Conservation (phyloP, 2,329 filamentous ascomycete species). For the Pyrenophora tritici-repentis region DNA sequence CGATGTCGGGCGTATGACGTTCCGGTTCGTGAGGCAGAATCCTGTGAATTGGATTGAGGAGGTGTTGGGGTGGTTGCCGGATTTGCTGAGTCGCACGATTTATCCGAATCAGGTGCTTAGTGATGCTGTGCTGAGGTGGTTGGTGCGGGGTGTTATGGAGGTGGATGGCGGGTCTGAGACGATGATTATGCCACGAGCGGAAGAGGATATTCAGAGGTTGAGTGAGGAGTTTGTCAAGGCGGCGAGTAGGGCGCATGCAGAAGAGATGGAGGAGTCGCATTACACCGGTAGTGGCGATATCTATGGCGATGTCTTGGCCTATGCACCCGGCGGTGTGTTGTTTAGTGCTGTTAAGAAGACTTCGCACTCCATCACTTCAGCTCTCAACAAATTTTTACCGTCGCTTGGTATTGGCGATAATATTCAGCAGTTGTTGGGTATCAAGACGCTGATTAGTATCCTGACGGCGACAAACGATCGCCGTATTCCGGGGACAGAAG, state of each 20-base stretch:
- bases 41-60: slow-evolving; percentile 37
- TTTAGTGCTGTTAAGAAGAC: slow-evolving; percentile 21
- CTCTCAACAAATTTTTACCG: slow-evolving; percentile 23
- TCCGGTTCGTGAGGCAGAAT: slow-evolving; percentile 40
- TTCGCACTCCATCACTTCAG: slow-evolving; percentile 8
- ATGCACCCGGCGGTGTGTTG: slow-evolving; percentile 36
- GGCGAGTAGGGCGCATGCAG: not conserved
- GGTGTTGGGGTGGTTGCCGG: slow-evolving; percentile 32
- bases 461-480: slow-evolving; percentile 40
- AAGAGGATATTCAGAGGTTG: slow-evolving; percentile 18
- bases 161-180: slow-evolving; percentile 9
- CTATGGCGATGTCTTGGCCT: slow-evolving; percentile 36
- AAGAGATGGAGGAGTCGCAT: not conserved
- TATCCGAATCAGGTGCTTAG: slow-evolving; percentile 42
- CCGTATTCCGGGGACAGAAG: slow-evolving; percentile 34
- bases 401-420: slow-evolving; percentile 36
- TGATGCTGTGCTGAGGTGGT: slow-evolving; percentile 39
- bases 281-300: slow-evolving; percentile 41
- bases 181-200: slow-evolving; percentile 26
- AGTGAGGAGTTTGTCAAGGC: slow-evolving; percentile 16
- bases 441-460: slow-evolving; percentile 36
- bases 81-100: slow-evolving; percentile 33
- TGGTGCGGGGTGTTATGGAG: slow-evolving; percentile 33
- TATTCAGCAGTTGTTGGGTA: slow-evolving; percentile 32
- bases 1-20: slow-evolving; percentile 43